These are phyloP conservation scores for Sclerotinia spermophila DNA, from an alignment of 2,329 filamentous ascomycete species.

Conservation along the genomic window DNA sequence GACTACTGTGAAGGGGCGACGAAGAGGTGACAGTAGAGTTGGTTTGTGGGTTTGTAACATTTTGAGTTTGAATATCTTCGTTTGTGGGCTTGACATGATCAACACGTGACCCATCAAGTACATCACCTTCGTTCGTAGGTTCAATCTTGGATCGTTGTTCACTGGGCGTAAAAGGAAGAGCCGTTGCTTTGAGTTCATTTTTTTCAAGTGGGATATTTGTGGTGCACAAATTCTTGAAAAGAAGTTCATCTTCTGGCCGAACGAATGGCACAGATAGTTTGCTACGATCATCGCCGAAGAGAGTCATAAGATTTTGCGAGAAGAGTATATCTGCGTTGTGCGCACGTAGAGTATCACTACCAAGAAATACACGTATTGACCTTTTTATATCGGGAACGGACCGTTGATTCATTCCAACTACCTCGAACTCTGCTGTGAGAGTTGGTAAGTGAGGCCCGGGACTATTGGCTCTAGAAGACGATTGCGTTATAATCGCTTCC, in stretches of 20 bases:
- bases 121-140: slow-evolving; percentile 9
- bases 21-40: slow-evolving; percentile 22
- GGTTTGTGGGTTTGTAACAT: slow-evolving; percentile 24
- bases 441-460: slow-evolving; percentile 76
- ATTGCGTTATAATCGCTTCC: slow-evolving; percentile 78
- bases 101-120: slow-evolving; percentile 18
- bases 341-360: slow-evolving; percentile 79
- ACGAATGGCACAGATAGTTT: slow-evolving; percentile 90
- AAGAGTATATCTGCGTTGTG: slow-evolving; percentile 90
- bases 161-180: slow-evolving; percentile 34
- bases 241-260: slow-evolving; percentile 78
- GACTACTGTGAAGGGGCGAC: slow-evolving; percentile 18
- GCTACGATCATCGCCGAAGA: slow-evolving; percentile 82
- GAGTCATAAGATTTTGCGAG: slow-evolving; percentile 82
- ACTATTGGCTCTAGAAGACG: slow-evolving; percentile 68
- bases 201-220: slow-evolving; percentile 52
- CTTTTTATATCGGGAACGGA: slow-evolving; percentile 51
- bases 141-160: slow-evolving; percentile 30
- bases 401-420: slow-evolving; percentile 57
- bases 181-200: slow-evolving; percentile 51
- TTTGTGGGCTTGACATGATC: slow-evolving; percentile 19
- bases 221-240: slow-evolving; percentile 75
- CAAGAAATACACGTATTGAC: slow-evolving; percentile 79
- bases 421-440: slow-evolving; percentile 74
- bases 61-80: slow-evolving; percentile 17